Evolutionary conservation across 2,329 filamentous ascomycete genomes (phyloP).

Genomic region (Colletotrichum liriopes): DNA sequence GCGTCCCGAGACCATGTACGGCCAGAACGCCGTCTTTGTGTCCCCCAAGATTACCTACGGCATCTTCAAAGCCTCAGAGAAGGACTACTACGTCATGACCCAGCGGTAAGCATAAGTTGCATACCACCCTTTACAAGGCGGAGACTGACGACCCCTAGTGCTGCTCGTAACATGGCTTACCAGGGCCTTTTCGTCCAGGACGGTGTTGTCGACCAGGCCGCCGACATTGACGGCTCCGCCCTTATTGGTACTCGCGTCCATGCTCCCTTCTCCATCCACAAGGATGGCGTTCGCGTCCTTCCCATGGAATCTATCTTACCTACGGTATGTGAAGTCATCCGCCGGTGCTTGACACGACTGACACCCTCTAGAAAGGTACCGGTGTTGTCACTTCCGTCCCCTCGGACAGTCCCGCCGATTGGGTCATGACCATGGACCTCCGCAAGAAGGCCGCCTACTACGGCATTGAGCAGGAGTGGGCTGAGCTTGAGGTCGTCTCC

Average conservation of each 20-base stretch:
- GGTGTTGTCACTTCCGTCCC: conserved; percentile 97
- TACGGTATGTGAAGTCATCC: conserved; percentile 55
- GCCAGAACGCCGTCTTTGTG: conserved; percentile 96
- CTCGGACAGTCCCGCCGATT: conserved; percentile 96
- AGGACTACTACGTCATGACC: conserved; percentile 88
- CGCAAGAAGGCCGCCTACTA: conserved; percentile 97
- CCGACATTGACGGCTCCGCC: conserved; percentile 82
- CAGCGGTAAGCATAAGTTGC: conserved; percentile 66
- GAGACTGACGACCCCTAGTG: conserved; percentile 54
- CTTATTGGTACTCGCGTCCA: conserved; percentile 91
- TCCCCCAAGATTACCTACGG: conserved; percentile 92
- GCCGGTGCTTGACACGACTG: neutral
- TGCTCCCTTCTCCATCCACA: conserved; percentile 90
- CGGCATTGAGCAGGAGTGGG: conserved; percentile 97
- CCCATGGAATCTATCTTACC: conserved; percentile 96
- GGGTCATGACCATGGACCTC: conserved; percentile 88
- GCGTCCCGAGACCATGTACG: conserved; percentile 98
- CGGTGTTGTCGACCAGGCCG: conserved; percentile 81
- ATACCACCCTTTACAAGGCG: too few relatives aligned
- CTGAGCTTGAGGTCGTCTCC: conserved; percentile 88
- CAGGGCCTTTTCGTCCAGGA: conserved; percentile 88
- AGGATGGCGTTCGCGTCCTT: conserved; percentile 86
- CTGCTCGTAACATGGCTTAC: conserved; percentile 96
- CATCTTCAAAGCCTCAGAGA: conserved; percentile 83
- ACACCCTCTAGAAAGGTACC: conserved; percentile 79